Percentiles rank a stretch among this genome's conserved stretches.
Conservation (phyloP, 805 yeast genomes). For the Zygoascus flipseniorum region DNA sequence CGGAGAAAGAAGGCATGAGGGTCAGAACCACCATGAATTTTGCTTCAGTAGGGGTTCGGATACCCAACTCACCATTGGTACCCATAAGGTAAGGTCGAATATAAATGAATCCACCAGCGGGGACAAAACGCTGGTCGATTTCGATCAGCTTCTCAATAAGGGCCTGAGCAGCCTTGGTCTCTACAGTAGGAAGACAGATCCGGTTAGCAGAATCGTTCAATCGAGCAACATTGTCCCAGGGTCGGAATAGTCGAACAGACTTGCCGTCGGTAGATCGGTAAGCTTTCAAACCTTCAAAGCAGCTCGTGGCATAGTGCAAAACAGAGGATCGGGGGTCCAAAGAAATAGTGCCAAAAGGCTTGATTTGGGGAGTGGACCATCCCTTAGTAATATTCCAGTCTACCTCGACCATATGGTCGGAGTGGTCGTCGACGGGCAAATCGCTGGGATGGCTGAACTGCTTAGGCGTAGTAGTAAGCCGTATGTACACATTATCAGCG, state of each 20-base stretch:
- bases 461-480: constrained; percentile 6
- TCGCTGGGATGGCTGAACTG: constrained; percentile 3
- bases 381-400: constrained; percentile 63
- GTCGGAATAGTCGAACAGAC: constrained; percentile 31
- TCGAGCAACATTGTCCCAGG: constrained; percentile 41
- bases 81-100: constrained; percentile 46
- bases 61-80: constrained; percentile 40
- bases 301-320: constrained; percentile 75
- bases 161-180: constrained; percentile 37
- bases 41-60: constrained; percentile 34
- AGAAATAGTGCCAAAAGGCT: constrained; percentile 59
- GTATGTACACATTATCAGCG: constrained; percentile 9
- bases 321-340: constrained; percentile 74
- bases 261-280: constrained; percentile 33
- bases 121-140: constrained; percentile 38
- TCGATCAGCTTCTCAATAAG: constrained; percentile 36
- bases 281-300: constrained; percentile 84
- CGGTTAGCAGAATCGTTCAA: constrained; percentile 42
- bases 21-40: constrained; percentile 18
- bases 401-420: constrained; percentile 65
- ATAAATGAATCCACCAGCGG: constrained; percentile 35
- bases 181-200: constrained; percentile 40
- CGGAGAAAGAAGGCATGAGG: constrained; percentile 32
- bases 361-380: constrained; percentile 69
- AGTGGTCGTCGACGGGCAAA: constrained; percentile 5